phyloP scores from a whole-genome alignment of 2,329 filamentous ascomycete species.

The Botryosphaeria dothidea region DNA sequence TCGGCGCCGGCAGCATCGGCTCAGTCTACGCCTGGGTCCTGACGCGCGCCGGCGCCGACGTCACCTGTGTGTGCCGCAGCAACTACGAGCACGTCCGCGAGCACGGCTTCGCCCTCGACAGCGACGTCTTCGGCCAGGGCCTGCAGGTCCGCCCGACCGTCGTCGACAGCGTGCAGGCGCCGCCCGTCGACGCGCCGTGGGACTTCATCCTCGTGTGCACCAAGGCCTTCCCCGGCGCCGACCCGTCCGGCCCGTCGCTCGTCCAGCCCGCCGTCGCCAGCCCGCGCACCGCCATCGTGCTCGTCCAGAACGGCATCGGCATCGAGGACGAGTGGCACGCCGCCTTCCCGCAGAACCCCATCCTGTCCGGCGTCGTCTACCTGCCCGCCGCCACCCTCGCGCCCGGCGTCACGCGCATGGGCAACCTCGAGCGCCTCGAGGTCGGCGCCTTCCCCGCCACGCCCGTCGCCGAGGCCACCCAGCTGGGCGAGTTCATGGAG shows the following conservation, averaged over 20 bases:
- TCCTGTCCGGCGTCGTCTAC: slow-evolving; percentile 60
- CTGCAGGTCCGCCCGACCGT: slow-evolving; percentile 36
- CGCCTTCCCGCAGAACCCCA: slow-evolving; percentile 52
- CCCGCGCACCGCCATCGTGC: slow-evolving; percentile 53
- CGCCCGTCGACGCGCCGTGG: slow-evolving; percentile 30
- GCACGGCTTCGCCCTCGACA: slow-evolving; percentile 41
- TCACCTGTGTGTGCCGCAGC: slow-evolving; percentile 48
- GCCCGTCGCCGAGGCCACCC: slow-evolving; percentile 27
- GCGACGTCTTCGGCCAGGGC: slow-evolving; percentile 31
- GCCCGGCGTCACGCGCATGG: slow-evolving; percentile 50
- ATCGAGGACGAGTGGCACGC: slow-evolving; percentile 58
- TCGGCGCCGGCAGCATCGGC: slow-evolving; percentile 46
- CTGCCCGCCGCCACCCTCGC: slow-evolving; percentile 53
- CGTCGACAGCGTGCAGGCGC: slow-evolving; percentile 33
- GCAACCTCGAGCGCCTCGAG: slow-evolving; percentile 50
- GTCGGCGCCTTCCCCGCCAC: slow-evolving; percentile 51
- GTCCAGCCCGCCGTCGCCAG: slow-evolving; percentile 43
- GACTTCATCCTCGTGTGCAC: slow-evolving; percentile 52
- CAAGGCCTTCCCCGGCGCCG: slow-evolving; percentile 46
- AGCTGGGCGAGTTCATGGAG: slow-evolving; percentile 27
- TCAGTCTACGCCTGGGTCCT: slow-evolving; percentile 46
- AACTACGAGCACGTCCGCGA: slow-evolving; percentile 45
- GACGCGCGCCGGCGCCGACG: slow-evolving; percentile 36
- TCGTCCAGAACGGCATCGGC: slow-evolving; percentile 63
- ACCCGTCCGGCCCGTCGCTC: slow-evolving; percentile 32